Percentiles rank a stretch among this genome's conserved stretches.
Evolutionary conservation across 768 basidiomycete species (phyloP).

Genomic region (Leccinum disarticulatum): DNA sequence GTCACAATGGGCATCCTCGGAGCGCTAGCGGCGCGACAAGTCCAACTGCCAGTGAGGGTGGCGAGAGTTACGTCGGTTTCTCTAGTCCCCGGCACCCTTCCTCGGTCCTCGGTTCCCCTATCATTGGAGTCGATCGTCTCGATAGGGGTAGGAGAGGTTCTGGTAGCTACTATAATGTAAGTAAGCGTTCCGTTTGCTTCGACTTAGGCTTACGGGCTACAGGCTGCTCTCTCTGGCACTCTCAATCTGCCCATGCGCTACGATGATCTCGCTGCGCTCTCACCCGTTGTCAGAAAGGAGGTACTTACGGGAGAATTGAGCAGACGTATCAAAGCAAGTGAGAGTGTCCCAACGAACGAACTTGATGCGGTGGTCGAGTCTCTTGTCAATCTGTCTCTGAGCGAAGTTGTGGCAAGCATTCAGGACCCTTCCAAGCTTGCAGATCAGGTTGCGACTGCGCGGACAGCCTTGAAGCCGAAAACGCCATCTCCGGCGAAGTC

Average conservation of each 20-base stretch:
- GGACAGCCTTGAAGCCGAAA: constrained; percentile 36
- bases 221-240: constrained; percentile 83
- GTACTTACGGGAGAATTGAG: constrained; percentile 82
- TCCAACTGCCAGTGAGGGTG: constrained; percentile 79
- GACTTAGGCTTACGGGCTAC: constrained; percentile 3
- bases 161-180: constrained; percentile 84
- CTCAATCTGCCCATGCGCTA: constrained; percentile 84
- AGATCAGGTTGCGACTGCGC: constrained; percentile 57
- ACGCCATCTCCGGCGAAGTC: constrained; percentile 48
- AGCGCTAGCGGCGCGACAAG: constrained; percentile 83
- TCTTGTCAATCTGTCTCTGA: constrained; percentile 66
- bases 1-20: constrained; percentile 76
- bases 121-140: constrained; percentile 53
- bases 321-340: constrained; percentile 64
- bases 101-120: constrained; percentile 54
- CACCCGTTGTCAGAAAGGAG: constrained; percentile 85
- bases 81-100: constrained; percentile 65
- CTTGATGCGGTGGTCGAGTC: constrained; percentile 69
- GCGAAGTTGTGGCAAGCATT: constrained; percentile 74
- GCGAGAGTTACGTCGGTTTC: constrained; percentile 74
- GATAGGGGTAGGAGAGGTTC: constrained; percentile 73
- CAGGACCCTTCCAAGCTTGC: constrained; percentile 66
- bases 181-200: constrained; percentile 17
- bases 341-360: constrained; percentile 52
- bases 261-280: constrained; percentile 77